A percentile compares a stretch with the other conserved stretches of the same genome.
These are phyloP conservation scores for Carex myosuroides DNA, from an alignment of 176 grass and related monocot species.

Conservation along the genomic window DNA sequence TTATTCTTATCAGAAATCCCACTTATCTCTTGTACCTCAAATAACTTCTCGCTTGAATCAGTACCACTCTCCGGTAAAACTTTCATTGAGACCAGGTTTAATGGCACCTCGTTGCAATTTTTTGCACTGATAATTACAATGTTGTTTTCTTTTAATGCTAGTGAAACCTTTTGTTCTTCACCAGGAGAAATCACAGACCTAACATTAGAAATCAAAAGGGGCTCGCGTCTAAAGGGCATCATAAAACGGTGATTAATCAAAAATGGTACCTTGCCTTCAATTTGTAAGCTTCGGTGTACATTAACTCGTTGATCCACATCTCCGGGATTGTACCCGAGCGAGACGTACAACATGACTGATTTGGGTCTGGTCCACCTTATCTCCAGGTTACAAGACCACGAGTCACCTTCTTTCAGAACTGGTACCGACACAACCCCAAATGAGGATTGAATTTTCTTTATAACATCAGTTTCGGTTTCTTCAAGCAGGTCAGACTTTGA, in stretches of 20 bases:
- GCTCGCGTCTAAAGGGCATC: slow-evolving; percentile 80
- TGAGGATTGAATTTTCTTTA: slow-evolving; percentile 80
- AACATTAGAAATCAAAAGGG: slow-evolving; percentile 70
- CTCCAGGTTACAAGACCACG: slow-evolving; percentile 87
- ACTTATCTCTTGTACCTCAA: slow-evolving; percentile 46
- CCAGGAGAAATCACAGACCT: slow-evolving; percentile 35
- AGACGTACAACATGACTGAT: slow-evolving; percentile 88
- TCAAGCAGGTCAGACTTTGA: background rate
- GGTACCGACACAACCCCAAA: slow-evolving; percentile 91
- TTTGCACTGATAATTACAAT: slow-evolving; percentile 64
- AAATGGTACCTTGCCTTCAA: slow-evolving; percentile 86
- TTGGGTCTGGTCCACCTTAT: slow-evolving; percentile 94
- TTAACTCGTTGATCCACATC: slow-evolving; percentile 58
- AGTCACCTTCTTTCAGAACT: slow-evolving; percentile 41
- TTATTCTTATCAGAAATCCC: slow-evolving; percentile 37
- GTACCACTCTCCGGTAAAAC: slow-evolving; percentile 36
- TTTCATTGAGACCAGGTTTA: slow-evolving; percentile 44
- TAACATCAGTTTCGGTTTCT: slow-evolving; percentile 52
- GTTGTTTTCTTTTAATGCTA: slow-evolving; percentile 73
- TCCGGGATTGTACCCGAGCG: slow-evolving; percentile 75
- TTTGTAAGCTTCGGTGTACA: slow-evolving; percentile 86
- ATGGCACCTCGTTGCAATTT: slow-evolving; percentile 77
- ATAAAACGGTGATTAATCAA: slow-evolving; percentile 59
- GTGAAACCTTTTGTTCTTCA: slow-evolving; percentile 43
- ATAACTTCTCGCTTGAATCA: slow-evolving; percentile 29